Conservation (phyloP, 352 stramenopile genomes). For the Hyaloperonospora arabidopsidis region DNA sequence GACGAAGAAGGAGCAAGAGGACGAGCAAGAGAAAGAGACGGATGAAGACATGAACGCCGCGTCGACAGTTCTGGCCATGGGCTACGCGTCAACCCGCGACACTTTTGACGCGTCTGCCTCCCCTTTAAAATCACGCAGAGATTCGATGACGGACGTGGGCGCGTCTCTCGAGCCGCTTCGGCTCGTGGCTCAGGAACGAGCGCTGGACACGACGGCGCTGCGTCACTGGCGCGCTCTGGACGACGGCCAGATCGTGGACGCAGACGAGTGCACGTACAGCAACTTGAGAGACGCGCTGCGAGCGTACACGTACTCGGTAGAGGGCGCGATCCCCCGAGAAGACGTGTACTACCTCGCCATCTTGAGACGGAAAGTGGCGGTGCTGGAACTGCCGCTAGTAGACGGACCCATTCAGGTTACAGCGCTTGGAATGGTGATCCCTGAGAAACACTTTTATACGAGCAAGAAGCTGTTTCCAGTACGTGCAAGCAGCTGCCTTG, state of each 20-base stretch:
- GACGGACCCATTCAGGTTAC: constrained; percentile 63
- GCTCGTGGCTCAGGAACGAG: constrained; percentile 27
- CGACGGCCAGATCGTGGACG: constrained; percentile 40
- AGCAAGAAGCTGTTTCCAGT: constrained; percentile 76
- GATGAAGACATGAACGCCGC: constrained; percentile 14
- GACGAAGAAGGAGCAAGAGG: background rate
- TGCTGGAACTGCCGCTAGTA: constrained; percentile 43
- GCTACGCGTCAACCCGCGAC: background rate
- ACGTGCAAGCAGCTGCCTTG: background rate
- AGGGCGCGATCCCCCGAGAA: constrained; percentile 41
- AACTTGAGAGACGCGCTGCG: constrained; percentile 45
- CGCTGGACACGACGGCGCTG: constrained; percentile 29
- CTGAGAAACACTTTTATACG: constrained; percentile 63
- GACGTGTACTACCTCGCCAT: constrained; percentile 73
- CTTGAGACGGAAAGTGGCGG: constrained; percentile 45
- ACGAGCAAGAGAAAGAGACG: constrained; percentile 1
- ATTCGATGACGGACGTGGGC: constrained; percentile 30
- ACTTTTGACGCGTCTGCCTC: background rate
- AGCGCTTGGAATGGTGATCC: constrained; percentile 39
- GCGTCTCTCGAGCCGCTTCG: constrained; percentile 27
- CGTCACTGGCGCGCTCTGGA: constrained; percentile 31
- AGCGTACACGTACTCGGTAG: constrained; percentile 25
- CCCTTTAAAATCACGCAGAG: background rate
- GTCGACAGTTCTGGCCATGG: constrained; percentile 15
- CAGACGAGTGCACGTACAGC: constrained; percentile 35